These are phyloP conservation scores for Gracilaria domingensis DNA, from an alignment of 23 red algal genomes.

Conservation along the genomic window DNA sequence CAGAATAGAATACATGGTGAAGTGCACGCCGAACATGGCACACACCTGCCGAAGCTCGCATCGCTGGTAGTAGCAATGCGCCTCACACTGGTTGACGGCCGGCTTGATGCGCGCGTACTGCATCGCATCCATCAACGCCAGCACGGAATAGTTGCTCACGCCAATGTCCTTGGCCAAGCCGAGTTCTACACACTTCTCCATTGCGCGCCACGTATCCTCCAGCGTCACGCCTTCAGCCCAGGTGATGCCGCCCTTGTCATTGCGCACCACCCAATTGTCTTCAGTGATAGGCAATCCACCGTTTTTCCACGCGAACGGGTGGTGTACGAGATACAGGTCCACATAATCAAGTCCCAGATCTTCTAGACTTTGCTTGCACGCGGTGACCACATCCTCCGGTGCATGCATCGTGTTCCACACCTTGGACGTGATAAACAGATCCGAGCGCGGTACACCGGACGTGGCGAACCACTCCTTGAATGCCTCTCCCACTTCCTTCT, in stretches of 20 bases:
- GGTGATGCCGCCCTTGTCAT: slow-evolving; percentile 56
- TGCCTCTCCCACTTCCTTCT: slow-evolving; percentile 83
- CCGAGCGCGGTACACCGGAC: slow-evolving; percentile 46
- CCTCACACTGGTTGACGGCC: slow-evolving; percentile 91
- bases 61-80: slow-evolving; percentile 66
- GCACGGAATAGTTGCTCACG: slow-evolving; percentile 81
- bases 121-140: slow-evolving; percentile 75
- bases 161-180: slow-evolving; percentile 80
- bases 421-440: slow-evolving; percentile 88
- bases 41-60: slow-evolving; percentile 68
- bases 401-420: slow-evolving; percentile 93
- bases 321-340: slow-evolving; percentile 89
- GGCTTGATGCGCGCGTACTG: slow-evolving; percentile 79
- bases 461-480: slow-evolving; percentile 69
- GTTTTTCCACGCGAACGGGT: slow-evolving; percentile 81
- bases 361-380: slow-evolving; percentile 64
- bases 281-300: slow-evolving; percentile 79
- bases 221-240: slow-evolving; percentile 67
- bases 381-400: slow-evolving; percentile 76
- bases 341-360: slow-evolving; percentile 91
- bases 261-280: slow-evolving; percentile 51
- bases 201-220: slow-evolving; percentile 83
- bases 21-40: slow-evolving; percentile 67
- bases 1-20: slow-evolving; percentile 83
- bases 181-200: slow-evolving; percentile 78